These are phyloP conservation scores for Pestalotiopsis sp. DNA, from an alignment of 2,329 filamentous ascomycete species.

Conservation along the genomic window DNA sequence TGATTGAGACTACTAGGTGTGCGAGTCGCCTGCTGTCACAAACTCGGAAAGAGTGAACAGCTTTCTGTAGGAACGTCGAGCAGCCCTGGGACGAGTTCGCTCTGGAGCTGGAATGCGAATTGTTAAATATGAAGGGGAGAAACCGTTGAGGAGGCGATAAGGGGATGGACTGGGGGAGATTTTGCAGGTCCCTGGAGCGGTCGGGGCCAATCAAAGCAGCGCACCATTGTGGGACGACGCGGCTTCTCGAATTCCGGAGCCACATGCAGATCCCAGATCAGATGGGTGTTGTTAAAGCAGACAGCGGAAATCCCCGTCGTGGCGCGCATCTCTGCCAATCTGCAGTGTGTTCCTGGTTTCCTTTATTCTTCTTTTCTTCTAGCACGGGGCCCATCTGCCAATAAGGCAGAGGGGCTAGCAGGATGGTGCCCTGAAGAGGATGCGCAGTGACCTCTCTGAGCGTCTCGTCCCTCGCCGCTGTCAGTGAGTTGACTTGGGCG, in stretches of 20 bases:
- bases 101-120: background rate
- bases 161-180: constrained; percentile 1
- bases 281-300: background rate
- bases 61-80: constrained; percentile 1
- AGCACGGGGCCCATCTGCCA: background rate
- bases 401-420: background rate
- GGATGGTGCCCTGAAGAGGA: background rate
- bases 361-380: background rate
- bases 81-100: background rate
- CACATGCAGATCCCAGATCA: constrained; percentile 2
- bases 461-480: background rate
- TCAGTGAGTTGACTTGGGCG: background rate
- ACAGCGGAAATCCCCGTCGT: constrained; percentile 6
- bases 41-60: constrained; percentile 6
- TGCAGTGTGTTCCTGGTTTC: background rate
- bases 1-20: background rate
- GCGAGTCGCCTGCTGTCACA: background rate
- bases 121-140: background rate
- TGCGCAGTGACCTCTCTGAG: background rate
- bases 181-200: background rate
- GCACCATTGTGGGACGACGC: constrained; percentile 9
- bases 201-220: constrained; percentile 2
- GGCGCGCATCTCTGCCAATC: background rate
- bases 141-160: constrained; percentile 12
- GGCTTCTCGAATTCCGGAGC: constrained; percentile 8